phyloP scores from a whole-genome alignment of 257 asterid species.

The Vinca minor region DNA sequence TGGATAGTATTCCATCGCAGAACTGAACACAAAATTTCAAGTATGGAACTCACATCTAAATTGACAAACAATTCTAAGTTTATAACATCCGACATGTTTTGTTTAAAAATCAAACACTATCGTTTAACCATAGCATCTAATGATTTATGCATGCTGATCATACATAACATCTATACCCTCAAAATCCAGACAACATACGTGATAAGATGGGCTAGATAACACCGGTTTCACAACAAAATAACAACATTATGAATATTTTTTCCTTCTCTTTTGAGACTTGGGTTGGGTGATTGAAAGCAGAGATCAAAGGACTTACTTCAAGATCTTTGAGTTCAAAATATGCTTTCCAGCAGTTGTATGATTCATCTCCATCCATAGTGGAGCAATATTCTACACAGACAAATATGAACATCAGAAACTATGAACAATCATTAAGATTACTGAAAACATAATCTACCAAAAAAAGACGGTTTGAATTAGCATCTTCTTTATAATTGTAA shows the following conservation, averaged over 20 bases:
- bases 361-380: constrained; percentile 77
- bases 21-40: no score
- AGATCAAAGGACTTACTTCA: constrained; percentile 46
- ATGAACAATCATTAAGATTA: constrained; percentile 7
- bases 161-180: no score
- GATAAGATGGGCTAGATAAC: background rate
- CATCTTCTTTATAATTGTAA: background rate
- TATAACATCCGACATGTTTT: no score
- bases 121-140: no score
- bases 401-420: background rate
- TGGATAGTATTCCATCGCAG: no score
- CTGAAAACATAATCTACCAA: background rate
- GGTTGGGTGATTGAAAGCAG: background rate
- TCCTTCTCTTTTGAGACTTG: background rate
- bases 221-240: background rate
- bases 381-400: constrained; percentile 61
- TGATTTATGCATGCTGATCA: no score
- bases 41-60: no score
- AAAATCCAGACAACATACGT: background rate
- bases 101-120: no score
- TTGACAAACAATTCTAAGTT: no score
- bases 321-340: constrained; percentile 91
- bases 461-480: background rate
- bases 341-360: constrained; percentile 88
- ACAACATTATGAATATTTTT: background rate